Evolutionary conservation across 305 asterid genomes (phyloP).

Genomic region (Striga hermonthica): DNA sequence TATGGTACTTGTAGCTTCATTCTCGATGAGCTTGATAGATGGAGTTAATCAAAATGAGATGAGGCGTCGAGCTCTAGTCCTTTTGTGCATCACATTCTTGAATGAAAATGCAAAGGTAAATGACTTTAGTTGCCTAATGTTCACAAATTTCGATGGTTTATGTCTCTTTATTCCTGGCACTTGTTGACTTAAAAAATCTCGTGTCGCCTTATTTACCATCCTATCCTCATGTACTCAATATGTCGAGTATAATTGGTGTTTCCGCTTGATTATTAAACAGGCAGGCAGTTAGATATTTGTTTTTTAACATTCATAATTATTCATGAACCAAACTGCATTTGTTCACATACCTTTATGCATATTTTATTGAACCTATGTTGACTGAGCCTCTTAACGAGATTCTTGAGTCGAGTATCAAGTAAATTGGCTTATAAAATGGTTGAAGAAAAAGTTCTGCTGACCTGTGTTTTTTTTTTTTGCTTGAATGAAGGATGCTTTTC

Average conservation of each 20-base stretch:
- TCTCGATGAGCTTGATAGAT: conserved; percentile 62
- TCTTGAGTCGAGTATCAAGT: too few species aligned
- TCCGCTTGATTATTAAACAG: too few species aligned
- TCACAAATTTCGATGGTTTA: conserved; percentile 22
- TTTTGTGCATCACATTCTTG: conserved; percentile 70
- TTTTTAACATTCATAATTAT: neutral
- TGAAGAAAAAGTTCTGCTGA: conserved; percentile 19
- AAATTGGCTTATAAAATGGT: neutral
- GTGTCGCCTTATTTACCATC: conserved; percentile 14
- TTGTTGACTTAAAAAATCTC: too few species aligned
- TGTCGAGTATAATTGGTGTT: too few species aligned
- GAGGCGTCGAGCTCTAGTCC: conserved; percentile 80
- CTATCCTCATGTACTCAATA: too few species aligned
- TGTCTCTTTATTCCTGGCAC: neutral
- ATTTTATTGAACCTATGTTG: too few species aligned
- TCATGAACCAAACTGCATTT: neutral
- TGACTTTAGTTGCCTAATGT: conserved; percentile 4
- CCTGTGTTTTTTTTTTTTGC: conserved; percentile 33
- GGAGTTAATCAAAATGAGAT: conserved; percentile 77
- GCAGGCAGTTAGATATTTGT: too few species aligned
- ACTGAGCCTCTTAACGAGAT: too few species aligned
- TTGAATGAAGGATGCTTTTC: conserved; percentile 84
- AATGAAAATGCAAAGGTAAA: conserved; percentile 72
- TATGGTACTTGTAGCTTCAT: conserved; percentile 53
- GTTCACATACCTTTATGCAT: neutral